phyloP scores from a whole-genome alignment of 768 basidiomycete species.

The Suillus variegatus region DNA sequence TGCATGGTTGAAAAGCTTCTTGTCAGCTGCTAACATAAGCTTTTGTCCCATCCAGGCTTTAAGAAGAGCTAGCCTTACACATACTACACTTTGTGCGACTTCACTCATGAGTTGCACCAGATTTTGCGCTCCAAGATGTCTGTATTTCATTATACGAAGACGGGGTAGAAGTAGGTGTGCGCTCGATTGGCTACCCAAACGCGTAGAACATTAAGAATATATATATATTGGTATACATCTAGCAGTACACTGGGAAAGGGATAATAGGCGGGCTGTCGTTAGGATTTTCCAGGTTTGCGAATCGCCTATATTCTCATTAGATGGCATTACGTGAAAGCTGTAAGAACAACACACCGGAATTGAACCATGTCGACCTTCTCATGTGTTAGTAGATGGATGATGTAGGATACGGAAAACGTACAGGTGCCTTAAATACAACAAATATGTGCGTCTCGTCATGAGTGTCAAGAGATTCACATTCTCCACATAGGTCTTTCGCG shows the following conservation, averaged over 20 bases:
- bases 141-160: not conserved
- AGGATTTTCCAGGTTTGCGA: slow-evolving; percentile 61
- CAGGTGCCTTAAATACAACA: slow-evolving; percentile 83
- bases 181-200: not conserved
- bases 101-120: not conserved
- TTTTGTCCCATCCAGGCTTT: slow-evolving; percentile 21
- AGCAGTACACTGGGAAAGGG: slow-evolving; percentile 60
- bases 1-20: not conserved
- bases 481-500: slow-evolving; percentile 81
- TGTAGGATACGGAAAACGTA: slow-evolving; percentile 33
- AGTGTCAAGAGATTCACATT: slow-evolving; percentile 78
- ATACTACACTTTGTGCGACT: not conserved
- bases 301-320: slow-evolving; percentile 35
- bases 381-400: not conserved
- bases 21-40: not conserved
- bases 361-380: slow-evolving; percentile 72
- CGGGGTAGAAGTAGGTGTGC: not conserved
- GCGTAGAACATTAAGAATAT: not conserved
- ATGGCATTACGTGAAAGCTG: not conserved
- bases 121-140: not conserved
- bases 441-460: slow-evolving; percentile 85
- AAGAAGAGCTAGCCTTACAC: slow-evolving; percentile 31
- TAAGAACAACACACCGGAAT: slow-evolving; percentile 53
- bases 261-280: slow-evolving; percentile 58
- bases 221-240: slow-evolving; percentile 7